Evolutionary conservation across 352 stramenopile species (phyloP).

Genomic region (Pythium pyrilobum): DNA sequence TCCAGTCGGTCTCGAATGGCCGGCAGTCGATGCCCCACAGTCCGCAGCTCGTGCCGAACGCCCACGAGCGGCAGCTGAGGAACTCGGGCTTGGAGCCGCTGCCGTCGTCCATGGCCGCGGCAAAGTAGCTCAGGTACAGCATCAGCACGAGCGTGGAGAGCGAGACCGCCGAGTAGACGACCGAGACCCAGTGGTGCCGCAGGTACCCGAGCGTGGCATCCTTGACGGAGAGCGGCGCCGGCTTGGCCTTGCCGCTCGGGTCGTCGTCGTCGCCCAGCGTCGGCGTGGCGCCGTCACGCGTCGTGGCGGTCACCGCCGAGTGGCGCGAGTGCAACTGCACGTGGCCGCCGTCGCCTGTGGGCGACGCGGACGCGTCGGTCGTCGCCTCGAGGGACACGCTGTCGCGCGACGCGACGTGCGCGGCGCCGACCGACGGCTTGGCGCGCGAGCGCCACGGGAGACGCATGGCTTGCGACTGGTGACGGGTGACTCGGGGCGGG

Average conservation of each 20-base stretch:
- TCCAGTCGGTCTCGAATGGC: conserved; percentile 34
- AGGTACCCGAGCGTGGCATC: conserved; percentile 12
- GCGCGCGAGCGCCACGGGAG: not conserved
- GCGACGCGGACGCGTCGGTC: conserved; percentile 7
- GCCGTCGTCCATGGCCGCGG: conserved; percentile 45
- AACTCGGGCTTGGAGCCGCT: conserved; percentile 35
- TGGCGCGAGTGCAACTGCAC: conserved; percentile 10
- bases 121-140: conserved; percentile 75
- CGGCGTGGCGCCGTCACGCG: not conserved
- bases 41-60: conserved; percentile 53
- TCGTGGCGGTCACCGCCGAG: not conserved
- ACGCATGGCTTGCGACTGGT: no score
- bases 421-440: not conserved
- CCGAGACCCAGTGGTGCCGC: conserved; percentile 27
- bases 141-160: conserved; percentile 46
- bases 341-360: conserved; percentile 1
- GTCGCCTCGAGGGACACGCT: not conserved
- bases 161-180: conserved; percentile 43
- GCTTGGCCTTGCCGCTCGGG: conserved; percentile 14
- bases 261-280: conserved; percentile 2
- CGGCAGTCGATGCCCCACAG: conserved; percentile 41
- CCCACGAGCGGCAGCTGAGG: conserved; percentile 63
- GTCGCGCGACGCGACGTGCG: not conserved
- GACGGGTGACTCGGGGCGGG: not conserved
- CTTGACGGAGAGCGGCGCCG: not conserved